Evolutionary conservation across 2,329 filamentous ascomycete genomes (phyloP).

Genomic region (Microdochium nivale): DNA sequence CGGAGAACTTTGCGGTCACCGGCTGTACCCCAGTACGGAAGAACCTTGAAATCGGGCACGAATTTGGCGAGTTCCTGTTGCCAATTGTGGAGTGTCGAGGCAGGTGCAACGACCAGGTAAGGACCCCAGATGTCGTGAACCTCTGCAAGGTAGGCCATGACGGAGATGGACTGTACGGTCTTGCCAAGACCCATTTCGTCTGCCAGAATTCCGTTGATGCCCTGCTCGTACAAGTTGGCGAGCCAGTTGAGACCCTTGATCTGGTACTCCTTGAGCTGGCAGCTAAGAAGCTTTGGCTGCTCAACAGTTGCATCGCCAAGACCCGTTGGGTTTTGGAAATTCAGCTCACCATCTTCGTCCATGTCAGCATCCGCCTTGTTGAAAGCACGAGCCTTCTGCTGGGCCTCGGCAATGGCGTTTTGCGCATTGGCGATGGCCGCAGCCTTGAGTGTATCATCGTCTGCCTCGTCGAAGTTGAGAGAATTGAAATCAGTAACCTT

Average conservation of each 20-base stretch:
- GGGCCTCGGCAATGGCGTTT: slow-evolving; percentile 88
- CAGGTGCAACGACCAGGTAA: slow-evolving; percentile 91
- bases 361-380: slow-evolving; percentile 65
- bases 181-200: slow-evolving; percentile 99
- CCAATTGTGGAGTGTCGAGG: slow-evolving; percentile 97
- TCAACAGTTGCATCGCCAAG: slow-evolving; percentile 90
- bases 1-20: slow-evolving; percentile 91
- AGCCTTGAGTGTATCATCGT: slow-evolving; percentile 70
- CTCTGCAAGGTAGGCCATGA: slow-evolving; percentile 97
- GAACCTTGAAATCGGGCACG: slow-evolving; percentile 86
- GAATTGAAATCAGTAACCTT: slow-evolving; percentile 93
- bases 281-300: slow-evolving; percentile 87
- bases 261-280: slow-evolving; percentile 96
- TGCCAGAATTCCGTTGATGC: slow-evolving; percentile 97
- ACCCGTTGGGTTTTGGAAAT: slow-evolving; percentile 97
- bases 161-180: slow-evolving; percentile 96
- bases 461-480: slow-evolving; percentile 90
- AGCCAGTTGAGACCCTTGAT: slow-evolving; percentile 99
- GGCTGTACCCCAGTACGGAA: slow-evolving; percentile 95
- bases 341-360: slow-evolving; percentile 95
- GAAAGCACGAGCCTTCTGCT: slow-evolving; percentile 87
- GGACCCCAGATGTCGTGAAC: slow-evolving; percentile 98
- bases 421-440: slow-evolving; percentile 95
- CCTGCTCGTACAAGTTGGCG: slow-evolving; percentile 97
- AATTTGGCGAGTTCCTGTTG: slow-evolving; percentile 96